A percentile compares a stretch with the other conserved stretches of the same genome.
Conservation (phyloP, 495 filamentous ascomycete genomes). For the Penicilliopsis zonata region DNA sequence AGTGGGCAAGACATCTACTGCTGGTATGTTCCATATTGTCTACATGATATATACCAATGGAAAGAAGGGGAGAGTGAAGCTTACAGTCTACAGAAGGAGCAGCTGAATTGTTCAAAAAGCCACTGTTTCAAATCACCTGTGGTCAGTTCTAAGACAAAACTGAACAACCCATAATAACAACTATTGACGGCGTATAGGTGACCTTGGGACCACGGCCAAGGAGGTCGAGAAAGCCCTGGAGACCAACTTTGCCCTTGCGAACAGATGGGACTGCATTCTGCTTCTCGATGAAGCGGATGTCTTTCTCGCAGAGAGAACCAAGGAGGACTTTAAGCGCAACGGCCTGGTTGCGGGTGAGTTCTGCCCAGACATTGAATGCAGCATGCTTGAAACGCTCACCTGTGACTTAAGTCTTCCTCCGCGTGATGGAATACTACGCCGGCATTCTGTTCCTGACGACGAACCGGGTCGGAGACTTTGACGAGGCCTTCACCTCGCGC, state of each 20-base stretch:
- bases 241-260: constrained; percentile 24
- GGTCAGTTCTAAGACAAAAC: too few relatives aligned
- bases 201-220: constrained; percentile 24
- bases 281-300: constrained; percentile 48
- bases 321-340: constrained; percentile 33
- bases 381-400: too few relatives aligned
- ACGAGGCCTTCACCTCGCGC: constrained; percentile 37
- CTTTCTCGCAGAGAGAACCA: constrained; percentile 34
- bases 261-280: constrained; percentile 35
- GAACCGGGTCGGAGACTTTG: constrained; percentile 12
- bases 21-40: too few relatives aligned
- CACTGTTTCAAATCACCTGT: constrained; percentile 17
- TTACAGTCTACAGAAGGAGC: constrained; percentile 21
- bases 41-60: too few relatives aligned
- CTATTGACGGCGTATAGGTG: too few relatives aligned
- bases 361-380: too few relatives aligned
- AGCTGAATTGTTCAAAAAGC: constrained; percentile 13
- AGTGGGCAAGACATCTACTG: constrained; percentile 24
- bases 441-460: constrained; percentile 19
- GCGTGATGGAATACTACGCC: constrained; percentile 41
- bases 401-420: constrained; percentile 40
- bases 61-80: too few relatives aligned
- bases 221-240: constrained; percentile 32
- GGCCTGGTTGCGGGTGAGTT: constrained; percentile 34
- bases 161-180: too few relatives aligned